Base-by-base conservation (phyloP, 2,329 filamentous ascomycete species). In the Botrytis sinoallii region DNA sequence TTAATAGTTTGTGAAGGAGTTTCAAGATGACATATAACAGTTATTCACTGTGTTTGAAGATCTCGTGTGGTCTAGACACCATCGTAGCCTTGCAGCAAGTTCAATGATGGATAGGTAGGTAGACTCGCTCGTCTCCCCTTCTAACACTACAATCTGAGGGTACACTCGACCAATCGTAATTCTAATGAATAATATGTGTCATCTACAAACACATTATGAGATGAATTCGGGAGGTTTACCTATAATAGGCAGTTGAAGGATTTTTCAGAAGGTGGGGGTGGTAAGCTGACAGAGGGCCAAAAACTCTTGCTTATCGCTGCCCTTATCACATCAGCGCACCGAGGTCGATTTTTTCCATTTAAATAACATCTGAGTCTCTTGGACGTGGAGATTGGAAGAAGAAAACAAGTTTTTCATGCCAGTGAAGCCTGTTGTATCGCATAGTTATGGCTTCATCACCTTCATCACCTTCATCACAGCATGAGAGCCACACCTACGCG, bases 281-380 rank as follows among this genome's bases (percentile, higher is more conserved):
- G 35, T 55, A 68, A 68, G 65, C 66, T 68, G 48, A 68, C 66
- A 57, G 22, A 35, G 48, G 48, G 25, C 9, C 16, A n/a, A 55
- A 42, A 32, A 42, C 25, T 42, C 48, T 57, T 68, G 48, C 48
- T 68, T 57, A 68, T 68, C 66, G 48, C 48, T n/a, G 66, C 48
- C 48, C n/a, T 57, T 68, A 42, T 68, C 65, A 67, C 46, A 52
- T 18, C 46, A 52, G 65, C 65, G 65, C 65, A 68, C 65, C 48
- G 65, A 42, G 65, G 65, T 68, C 35, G 22, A 2, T 9, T 40
- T 55, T 40, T 25, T 67, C 4, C 46, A 40, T 55, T 25, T 14
- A 40, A 67, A 52, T 25, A 38, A 40, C 32, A 67, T 22, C 44
- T 20, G 64, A 38, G 52, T 46, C 64, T 48, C 64, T 67, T 52